Evolutionary conservation across 306 rosid genomes (phyloP), one percentile per base, ranked within the genome.

Genomic region (Lotus japonicus): DNA sequence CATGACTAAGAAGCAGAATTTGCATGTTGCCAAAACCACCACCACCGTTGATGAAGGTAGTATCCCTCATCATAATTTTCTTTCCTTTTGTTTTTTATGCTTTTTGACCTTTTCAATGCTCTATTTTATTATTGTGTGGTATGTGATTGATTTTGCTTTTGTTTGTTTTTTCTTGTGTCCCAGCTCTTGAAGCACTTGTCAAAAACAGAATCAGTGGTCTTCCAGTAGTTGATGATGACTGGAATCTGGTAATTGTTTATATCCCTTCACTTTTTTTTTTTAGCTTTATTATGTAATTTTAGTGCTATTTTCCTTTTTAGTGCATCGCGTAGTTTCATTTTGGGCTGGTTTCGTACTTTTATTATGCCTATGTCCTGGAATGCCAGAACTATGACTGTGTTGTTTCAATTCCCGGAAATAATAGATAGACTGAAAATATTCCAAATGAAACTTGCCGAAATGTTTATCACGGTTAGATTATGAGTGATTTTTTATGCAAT

Each of bases 201-300:
- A 80, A 74, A 68, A 81, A 94, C 86, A 84, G 97, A 75, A 86
- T 94, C 57, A 82, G 96, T 66, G 97, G 99, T 12, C 86, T 94
- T 85, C 99, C 99, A 4, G 99, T 94, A 55, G 63, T 94, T 5
- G 99, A 90, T 17, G 99, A 90, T 19, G 95, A 84, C 65, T 94
- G 95, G 96, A 94, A 88, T 76, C 73, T 94, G 89, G 99, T 90
- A 79, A 77, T 39, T 70, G 11, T 64, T 36, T 58, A 15, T 18
- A 53, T 39, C 7, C 35, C 41, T 59, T 42, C 11, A 11, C 11
- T 5, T 43, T 42, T 19, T 43, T 42, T 19, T 17, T 64, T 51
- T 33, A 16, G 19, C 19, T 21, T 17, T 38, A 16, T 58, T 35
- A 7, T 49, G 64, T 18, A 17, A 42, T 64, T 48, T 26, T 13